Evolutionary conservation across 768 basidiomycete genomes (phyloP).

Genomic region (Amanita molliuscula): DNA sequence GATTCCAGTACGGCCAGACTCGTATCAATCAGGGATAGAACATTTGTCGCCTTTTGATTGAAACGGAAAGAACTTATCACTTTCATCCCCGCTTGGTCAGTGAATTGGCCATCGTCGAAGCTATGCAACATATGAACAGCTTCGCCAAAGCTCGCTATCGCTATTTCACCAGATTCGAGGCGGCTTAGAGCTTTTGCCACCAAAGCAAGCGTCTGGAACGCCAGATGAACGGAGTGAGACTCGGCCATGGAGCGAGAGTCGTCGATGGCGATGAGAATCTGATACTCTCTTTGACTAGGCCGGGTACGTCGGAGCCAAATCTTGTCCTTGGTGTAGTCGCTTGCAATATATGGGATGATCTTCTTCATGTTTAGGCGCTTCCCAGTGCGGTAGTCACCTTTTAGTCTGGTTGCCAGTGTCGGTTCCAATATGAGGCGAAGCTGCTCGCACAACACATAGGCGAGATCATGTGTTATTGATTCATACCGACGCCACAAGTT

Average conservation of each 20-base stretch:
- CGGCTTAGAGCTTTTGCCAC: conserved; percentile 85
- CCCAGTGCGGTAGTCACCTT: conserved; percentile 95
- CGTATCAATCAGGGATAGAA: conserved; percentile 70
- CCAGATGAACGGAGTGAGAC: conserved; percentile 84
- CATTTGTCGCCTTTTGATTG: conserved; percentile 82
- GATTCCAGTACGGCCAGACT: conserved; percentile 65
- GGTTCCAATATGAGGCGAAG: conserved; percentile 94
- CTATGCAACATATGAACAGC: conserved; percentile 80
- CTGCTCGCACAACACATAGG: conserved; percentile 90
- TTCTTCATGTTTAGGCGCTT: conserved; percentile 99
- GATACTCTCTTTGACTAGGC: conserved; percentile 91
- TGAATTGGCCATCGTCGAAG: conserved; percentile 74
- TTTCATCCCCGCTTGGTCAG: conserved; percentile 69
- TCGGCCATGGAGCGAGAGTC: conserved; percentile 97
- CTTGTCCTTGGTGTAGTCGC: conserved; percentile 98
- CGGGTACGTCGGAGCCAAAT: conserved; percentile 95
- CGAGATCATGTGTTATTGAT: conserved; percentile 82
- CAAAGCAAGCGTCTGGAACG: conserved; percentile 87
- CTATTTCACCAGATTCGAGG: conserved; percentile 93
- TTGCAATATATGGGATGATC: conserved; percentile 95
- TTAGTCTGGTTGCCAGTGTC: conserved; percentile 84
- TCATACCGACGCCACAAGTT: conserved; percentile 90
- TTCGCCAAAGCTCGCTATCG: conserved; percentile 85
- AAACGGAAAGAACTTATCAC: conserved; percentile 84
- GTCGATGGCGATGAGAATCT: conserved; percentile 88